Evolutionary conservation across 352 stramenopile genomes (phyloP), one percentile per base, ranked within the genome.

Genomic region (Pythium plurisporium): DNA sequence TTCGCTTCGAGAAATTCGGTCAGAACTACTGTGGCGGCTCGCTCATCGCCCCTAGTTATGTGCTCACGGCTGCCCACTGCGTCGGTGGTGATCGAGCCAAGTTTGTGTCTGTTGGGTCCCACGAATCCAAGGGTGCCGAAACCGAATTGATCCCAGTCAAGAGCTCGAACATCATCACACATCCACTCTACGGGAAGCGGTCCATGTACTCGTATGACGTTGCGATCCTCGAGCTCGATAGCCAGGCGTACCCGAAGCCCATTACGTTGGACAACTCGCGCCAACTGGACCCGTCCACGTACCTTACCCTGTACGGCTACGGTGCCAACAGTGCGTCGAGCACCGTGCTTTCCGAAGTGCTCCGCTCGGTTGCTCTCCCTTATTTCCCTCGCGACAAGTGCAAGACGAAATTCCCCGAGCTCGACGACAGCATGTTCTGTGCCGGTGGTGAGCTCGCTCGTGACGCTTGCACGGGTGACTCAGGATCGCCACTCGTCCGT

Each of bases 21-120:
- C 57, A 73, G 29, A 75, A 76, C 56, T 79, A 72, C 40, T 82
- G 73, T 48, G 73, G 73, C 15, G 70, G 73, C 25, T 71, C 59
- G 23, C 56, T 82, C 27, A 82, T 82, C 44, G 58, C 72, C 11
- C 48, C 70, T 4, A 69, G 65, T 26, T 79, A 74, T 36, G 68
- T 82, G 20, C 62, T 82, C 27, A 82, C 73, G 4, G 73, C 73
- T 1, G 73, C 69, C 3, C 67, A 76, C 37, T 79, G 70, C 51
- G 69, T 82, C 4, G 38, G 47, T 14, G 58, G 45, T 12, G 56
- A 65, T 25, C 47, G 50, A n/a, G 64, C 62, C 20, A 61, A 65
- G 41, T 75, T 62, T 45, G 68, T 75, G 23, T 63, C 62, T 6
- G 63, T 77, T n/a, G 67, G 62, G 1, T 75, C 65, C 2, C 57